Conservation (phyloP, 1,139 yeast genomes). For the Kazachstania sp. region DNA sequence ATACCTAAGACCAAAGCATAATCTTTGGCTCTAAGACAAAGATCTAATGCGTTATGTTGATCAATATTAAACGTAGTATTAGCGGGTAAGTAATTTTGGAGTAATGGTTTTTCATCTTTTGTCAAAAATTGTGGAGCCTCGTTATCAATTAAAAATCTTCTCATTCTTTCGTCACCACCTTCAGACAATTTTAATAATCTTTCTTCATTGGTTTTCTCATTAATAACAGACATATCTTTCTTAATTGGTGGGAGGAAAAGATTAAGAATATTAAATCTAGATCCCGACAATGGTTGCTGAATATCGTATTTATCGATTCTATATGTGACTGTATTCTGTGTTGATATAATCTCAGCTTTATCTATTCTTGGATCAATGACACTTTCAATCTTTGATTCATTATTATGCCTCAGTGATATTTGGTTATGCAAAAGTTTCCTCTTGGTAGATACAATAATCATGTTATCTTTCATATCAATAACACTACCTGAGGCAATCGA, state of each 20-base stretch:
- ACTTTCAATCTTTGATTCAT: slow-evolving; percentile 9
- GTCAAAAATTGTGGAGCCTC: slow-evolving; percentile 38
- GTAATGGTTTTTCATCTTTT: slow-evolving; percentile 17
- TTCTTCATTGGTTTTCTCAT: slow-evolving; percentile 12
- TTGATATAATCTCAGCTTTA: slow-evolving; percentile 5
- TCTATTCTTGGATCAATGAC: slow-evolving; percentile 10
- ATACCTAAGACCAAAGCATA: slow-evolving; percentile 81
- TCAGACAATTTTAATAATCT: slow-evolving; percentile 25
- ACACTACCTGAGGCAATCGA: slow-evolving; percentile 62
- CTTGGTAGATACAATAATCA: slow-evolving; percentile 39
- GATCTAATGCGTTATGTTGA: slow-evolving; percentile 60
- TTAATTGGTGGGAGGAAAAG: slow-evolving; percentile 40
- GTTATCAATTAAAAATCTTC: slow-evolving; percentile 57
- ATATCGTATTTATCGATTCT: slow-evolving; percentile 78
- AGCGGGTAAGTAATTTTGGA: slow-evolving; percentile 16
- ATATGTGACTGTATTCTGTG: slow-evolving; percentile 31
- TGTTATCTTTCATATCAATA: slow-evolving; percentile 34
- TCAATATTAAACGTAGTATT: slow-evolving; percentile 46
- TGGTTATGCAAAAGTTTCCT: slow-evolving; percentile 45
- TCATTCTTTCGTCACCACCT: slow-evolving; percentile 45
- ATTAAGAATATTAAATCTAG: slow-evolving; percentile 67
- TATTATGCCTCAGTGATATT: slow-evolving; percentile 1
- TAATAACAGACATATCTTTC: slow-evolving; percentile 7
- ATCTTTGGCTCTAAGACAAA: slow-evolving; percentile 58
- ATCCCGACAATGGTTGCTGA: slow-evolving; percentile 65